Conservation (phyloP, 2,329 filamentous ascomycete genomes). For the Esteya vermicola region DNA sequence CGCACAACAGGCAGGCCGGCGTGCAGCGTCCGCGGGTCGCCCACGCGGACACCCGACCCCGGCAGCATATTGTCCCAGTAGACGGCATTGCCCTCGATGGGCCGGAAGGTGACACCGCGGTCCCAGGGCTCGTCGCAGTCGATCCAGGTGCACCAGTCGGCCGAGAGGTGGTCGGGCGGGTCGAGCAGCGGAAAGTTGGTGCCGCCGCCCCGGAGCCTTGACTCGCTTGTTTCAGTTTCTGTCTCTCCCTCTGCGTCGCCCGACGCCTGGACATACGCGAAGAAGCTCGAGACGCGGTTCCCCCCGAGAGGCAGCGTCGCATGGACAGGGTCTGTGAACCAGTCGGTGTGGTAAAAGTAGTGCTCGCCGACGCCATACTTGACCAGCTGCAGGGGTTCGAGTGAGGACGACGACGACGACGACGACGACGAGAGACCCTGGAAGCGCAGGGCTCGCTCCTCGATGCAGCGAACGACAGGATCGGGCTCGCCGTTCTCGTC, state of each 20-base stretch:
- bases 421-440: not conserved
- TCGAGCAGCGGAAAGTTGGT: not conserved
- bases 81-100: not conserved
- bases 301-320: not conserved
- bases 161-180: not conserved
- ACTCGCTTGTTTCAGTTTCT: too few species aligned
- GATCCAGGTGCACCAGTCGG: not conserved
- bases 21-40: not conserved
- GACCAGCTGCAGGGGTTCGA: not conserved
- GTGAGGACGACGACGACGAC: not conserved
- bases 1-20: not conserved
- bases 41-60: not conserved
- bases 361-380: not conserved
- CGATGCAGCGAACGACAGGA: too few species aligned
- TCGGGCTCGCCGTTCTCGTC: too few species aligned
- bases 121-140: not conserved
- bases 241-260: too few species aligned
- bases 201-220: not conserved
- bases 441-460: not conserved
- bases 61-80: not conserved
- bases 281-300: not conserved
- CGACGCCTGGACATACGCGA: not conserved
- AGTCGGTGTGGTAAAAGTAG: not conserved
- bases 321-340: not conserved
- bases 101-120: not conserved